Percentiles rank a stretch among this genome's conserved stretches.
These are phyloP conservation scores for Grigorovia jiainica DNA, from an alignment of 805 yeast genomes.

Conservation along the genomic window DNA sequence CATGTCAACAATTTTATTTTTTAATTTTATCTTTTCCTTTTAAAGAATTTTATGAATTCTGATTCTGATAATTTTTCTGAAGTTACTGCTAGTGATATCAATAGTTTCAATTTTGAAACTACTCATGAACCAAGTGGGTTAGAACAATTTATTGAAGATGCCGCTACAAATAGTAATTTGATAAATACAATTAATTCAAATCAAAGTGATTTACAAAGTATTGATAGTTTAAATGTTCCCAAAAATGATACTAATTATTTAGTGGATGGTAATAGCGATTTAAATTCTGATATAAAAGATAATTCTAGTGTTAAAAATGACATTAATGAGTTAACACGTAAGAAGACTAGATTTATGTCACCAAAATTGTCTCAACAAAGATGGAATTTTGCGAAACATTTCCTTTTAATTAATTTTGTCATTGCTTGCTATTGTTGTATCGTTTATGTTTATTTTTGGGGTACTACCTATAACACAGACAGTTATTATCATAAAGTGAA, in stretches of 20 bases:
- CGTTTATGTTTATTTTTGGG: constrained; percentile 28
- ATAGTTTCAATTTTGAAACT: too few species aligned
- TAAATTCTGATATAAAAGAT: not conserved
- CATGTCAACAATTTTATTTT: too few species aligned
- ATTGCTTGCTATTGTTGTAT: constrained; percentile 16
- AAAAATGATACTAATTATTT: not conserved
- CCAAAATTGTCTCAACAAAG: constrained; percentile 6
- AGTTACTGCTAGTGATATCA: too few species aligned
- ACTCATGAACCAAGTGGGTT: too few species aligned
- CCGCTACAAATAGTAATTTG: not conserved
- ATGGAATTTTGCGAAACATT: constrained; percentile 3
- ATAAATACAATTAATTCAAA: too few species aligned
- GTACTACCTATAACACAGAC: constrained; percentile 25
- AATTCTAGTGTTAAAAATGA: not conserved
- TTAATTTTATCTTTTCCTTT: too few species aligned
- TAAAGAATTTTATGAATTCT: too few species aligned
- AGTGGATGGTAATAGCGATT: not conserved
- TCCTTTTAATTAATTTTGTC: constrained; percentile 8
- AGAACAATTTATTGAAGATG: not conserved
- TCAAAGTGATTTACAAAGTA: too few species aligned
- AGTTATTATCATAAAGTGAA: constrained; percentile 7
- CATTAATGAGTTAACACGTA: not conserved
- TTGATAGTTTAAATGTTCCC: not conserved
- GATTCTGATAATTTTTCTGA: too few species aligned
- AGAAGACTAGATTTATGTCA: constrained; percentile 6